A percentile compares a stretch with the other conserved stretches of the same genome.
These are phyloP conservation scores for Pichia cephalocereana DNA, from an alignment of 805 yeast species.

Conservation along the genomic window DNA sequence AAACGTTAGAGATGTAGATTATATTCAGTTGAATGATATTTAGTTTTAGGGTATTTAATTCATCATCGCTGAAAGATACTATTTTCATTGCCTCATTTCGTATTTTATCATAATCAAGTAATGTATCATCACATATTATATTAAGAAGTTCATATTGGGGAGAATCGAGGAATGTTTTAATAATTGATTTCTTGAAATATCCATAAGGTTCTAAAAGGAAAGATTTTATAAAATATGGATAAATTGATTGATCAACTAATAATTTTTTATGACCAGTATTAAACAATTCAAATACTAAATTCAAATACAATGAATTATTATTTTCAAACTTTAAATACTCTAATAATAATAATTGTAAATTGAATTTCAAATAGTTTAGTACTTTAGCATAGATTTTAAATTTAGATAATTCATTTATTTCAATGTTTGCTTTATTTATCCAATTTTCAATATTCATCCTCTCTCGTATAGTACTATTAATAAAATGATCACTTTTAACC, in stretches of 20 bases:
- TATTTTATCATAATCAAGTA: background rate
- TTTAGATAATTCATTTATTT: background rate
- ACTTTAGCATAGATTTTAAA: background rate
- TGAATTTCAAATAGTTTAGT: background rate
- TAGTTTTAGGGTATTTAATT: background rate
- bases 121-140: background rate
- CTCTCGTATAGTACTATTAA: background rate
- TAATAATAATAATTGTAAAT: background rate
- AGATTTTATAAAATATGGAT: background rate
- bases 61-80: background rate
- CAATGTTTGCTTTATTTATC: background rate
- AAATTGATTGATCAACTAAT: background rate
- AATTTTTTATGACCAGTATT: background rate
- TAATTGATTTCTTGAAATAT: background rate
- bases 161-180: background rate
- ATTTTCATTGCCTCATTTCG: background rate
- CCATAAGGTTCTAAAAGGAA: conserved; percentile 5
- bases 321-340: background rate
- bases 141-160: background rate
- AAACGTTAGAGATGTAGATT: conserved; percentile 15
- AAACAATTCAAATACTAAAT: background rate
- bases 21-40: conserved; percentile 15
- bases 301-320: background rate
- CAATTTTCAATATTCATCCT: background rate
- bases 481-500: background rate